Percentiles rank a stretch among this genome's conserved stretches.
Evolutionary conservation across 257 asterid species (phyloP).

Genomic region (Echites panduratus): DNA sequence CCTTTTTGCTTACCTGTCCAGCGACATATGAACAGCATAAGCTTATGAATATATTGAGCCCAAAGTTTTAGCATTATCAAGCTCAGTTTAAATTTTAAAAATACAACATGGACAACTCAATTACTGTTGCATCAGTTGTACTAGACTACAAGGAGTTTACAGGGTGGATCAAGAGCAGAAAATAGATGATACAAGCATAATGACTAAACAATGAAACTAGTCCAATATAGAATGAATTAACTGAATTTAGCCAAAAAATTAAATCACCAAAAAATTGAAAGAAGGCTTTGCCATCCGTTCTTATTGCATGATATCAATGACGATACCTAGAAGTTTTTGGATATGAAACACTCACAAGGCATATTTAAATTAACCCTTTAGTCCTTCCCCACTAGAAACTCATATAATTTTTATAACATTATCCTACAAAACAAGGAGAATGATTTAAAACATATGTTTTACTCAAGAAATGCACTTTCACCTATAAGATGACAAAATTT

Average conservation of each 20-base stretch:
- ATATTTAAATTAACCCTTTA: neutral
- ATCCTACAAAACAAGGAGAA: neutral
- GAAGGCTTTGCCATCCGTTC: neutral
- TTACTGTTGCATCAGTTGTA: neutral
- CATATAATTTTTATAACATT: neutral
- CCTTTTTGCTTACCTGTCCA: conserved; percentile 88
- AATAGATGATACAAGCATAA: neutral
- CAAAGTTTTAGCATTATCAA: neutral
- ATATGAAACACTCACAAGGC: neutral
- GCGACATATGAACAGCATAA: conserved; percentile 14
- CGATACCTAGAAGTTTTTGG: neutral
- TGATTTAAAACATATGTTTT: neutral
- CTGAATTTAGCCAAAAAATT: neutral
- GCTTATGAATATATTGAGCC: no score
- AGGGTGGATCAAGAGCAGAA: neutral
- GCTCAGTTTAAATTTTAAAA: neutral
- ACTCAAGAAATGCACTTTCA: neutral
- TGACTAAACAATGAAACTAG: neutral
- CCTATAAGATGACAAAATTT: neutral
- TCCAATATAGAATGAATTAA: neutral
- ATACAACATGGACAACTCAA: neutral
- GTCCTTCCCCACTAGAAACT: neutral
- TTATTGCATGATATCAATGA: neutral
- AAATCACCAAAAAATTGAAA: neutral
- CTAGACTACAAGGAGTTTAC: neutral